phyloP scores from a whole-genome alignment of 1,284 basidiomycete genomes.

The Microbotryum intermedium region DNA sequence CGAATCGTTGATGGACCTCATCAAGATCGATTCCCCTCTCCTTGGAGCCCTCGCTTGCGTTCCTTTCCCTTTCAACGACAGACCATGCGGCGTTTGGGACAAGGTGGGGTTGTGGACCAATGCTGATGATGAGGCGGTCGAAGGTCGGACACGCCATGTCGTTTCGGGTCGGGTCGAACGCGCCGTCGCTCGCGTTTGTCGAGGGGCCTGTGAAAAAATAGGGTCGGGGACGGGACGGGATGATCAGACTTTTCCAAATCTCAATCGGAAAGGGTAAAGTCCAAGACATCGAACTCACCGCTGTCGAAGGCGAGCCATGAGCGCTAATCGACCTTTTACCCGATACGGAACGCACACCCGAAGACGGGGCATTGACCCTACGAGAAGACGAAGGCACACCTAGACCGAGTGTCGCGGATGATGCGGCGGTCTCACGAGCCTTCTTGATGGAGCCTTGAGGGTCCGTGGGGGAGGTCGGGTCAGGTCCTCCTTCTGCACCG shows the following conservation, averaged over 20 bases:
- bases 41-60: not conserved
- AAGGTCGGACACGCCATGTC: not conserved
- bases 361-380: no score
- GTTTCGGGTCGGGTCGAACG: no score
- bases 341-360: no score
- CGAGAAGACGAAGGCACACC: no score
- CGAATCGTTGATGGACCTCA: conserved; percentile 12
- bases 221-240: no score
- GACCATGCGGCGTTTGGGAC: not conserved
- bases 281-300: conserved; percentile 1
- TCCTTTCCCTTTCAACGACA: not conserved
- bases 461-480: not conserved
- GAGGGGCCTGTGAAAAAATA: not conserved
- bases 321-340: no score
- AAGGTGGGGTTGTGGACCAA: not conserved
- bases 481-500: not conserved
- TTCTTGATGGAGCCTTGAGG: no score
- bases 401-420: no score
- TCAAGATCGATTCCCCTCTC: conserved; percentile 19
- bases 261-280: conserved; percentile 8
- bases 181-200: not conserved
- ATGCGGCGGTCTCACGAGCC: no score
- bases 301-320: not conserved
- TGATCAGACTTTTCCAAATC: conserved; percentile 1
- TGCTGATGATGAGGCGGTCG: not conserved